Evolutionary conservation across 2,329 filamentous ascomycete species (phyloP), one percentile per base, ranked within the genome.

Genomic region (Colletotrichum simmondsii): DNA sequence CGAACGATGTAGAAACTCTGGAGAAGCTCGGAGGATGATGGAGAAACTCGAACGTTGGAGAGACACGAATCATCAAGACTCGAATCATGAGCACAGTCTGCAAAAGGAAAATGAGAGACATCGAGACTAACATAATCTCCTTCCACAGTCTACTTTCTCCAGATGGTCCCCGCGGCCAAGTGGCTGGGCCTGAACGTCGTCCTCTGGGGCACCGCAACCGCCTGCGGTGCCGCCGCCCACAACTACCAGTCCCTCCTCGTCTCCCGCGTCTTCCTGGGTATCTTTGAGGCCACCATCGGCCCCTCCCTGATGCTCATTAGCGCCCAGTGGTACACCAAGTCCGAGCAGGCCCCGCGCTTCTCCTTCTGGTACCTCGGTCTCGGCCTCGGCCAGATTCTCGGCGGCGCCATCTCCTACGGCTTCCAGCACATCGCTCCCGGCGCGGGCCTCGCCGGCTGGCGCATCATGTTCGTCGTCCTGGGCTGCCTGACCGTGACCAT

Each of bases 311-410:
- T 91, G 82, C 83, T 92, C 65, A 88, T 92, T 75, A 90, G 87
- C 74, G 89, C 87, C 69, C 86, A 89, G 77, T 92, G 88, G 85
- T 92, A 90, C 76, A 87, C 85, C 32, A 86, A 87, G 70, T 83
- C 83, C 2, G 90, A 92, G 78, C 88, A 89, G 77, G 87, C 89
- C 4, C 87, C 88, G 8, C 85, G 90, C 10, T 90, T 91, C 78
- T 88, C 86, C 22, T 85, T 91, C 77, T 92, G 90, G 90, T 92
- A 91, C 77, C 84, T 86, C 42, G 89, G 90, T 10, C 82, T 92
- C 14, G 90, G 90, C 1, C 80, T 90, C 3, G 89, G 89, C 6
- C 90, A 92, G 80, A 89, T 85, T 24, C 62, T 84, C n/a, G 83
- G 83, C 3, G 84, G 83, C 16, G 73, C 83, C 42, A 78, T 86